Conservation (phyloP, 192 early-diverging fungal species). For the Dimargaris xerosporica region DNA sequence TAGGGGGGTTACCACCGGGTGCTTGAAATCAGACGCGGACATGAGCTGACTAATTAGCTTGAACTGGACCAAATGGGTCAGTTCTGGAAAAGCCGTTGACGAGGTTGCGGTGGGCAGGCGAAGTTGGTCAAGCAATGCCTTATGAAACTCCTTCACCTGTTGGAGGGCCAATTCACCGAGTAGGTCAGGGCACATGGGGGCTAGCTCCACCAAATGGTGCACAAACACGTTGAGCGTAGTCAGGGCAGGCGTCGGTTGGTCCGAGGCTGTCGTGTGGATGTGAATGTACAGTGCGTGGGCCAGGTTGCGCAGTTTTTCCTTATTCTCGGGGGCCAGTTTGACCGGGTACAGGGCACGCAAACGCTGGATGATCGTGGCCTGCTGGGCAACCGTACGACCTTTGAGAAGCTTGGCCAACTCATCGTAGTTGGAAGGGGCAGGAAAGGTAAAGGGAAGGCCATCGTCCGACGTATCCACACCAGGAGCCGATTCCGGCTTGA, state of each 20-base stretch:
- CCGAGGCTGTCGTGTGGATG: constrained; percentile 41
- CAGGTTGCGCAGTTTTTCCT: constrained; percentile 50
- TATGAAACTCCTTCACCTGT: constrained; percentile 35
- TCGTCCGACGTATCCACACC: constrained; percentile 3
- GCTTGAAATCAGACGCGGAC: constrained; percentile 84
- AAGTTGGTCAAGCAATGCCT: constrained; percentile 22
- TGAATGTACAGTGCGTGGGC: constrained; percentile 55
- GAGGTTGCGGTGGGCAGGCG: constrained; percentile 1
- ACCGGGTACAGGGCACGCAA: constrained; percentile 73
- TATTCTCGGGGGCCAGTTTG: constrained; percentile 69
- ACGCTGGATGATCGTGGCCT: constrained; percentile 57
- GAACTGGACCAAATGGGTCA: constrained; percentile 47
- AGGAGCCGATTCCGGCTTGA: constrained; percentile 15
- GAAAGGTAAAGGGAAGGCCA: constrained; percentile 73
- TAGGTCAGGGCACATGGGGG: constrained; percentile 35
- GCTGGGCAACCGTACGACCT: constrained; percentile 45
- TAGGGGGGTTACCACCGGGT: constrained; percentile 74
- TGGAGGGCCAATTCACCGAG: constrained; percentile 39
- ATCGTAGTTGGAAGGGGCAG: constrained; percentile 54
- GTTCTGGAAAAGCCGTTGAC: constrained; percentile 24
- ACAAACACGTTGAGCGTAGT: constrained; percentile 37
- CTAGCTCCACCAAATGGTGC: constrained; percentile 47
- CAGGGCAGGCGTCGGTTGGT: constrained; percentile 34
- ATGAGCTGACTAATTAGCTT: constrained; percentile 60
- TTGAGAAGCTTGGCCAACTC: constrained; percentile 54